Conservation (phyloP, 805 yeast genomes). For the Wickerhamomyces strasburgensis region DNA sequence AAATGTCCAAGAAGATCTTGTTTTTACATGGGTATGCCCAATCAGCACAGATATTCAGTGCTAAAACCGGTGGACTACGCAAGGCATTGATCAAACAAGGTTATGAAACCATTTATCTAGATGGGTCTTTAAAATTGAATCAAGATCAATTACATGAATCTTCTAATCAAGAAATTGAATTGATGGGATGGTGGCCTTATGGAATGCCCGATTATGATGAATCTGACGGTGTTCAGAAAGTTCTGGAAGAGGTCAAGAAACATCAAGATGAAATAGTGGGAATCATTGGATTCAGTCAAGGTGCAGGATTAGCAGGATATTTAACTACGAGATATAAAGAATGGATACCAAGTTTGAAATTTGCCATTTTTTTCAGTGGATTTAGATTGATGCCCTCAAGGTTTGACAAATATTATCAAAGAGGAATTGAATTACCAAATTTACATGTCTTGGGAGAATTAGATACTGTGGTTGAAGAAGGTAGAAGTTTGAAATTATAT, state of each 20-base stretch:
- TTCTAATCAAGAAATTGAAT: constrained; percentile 25
- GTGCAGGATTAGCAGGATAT: constrained; percentile 75
- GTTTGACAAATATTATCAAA: constrained; percentile 17
- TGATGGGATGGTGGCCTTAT: constrained; percentile 70
- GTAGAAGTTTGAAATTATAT: constrained; percentile 55
- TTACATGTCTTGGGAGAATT: constrained; percentile 82
- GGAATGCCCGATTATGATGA: constrained; percentile 27
- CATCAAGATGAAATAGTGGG: constrained; percentile 74
- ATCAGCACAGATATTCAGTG: constrained; percentile 70
- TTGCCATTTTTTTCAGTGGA: constrained; percentile 58
- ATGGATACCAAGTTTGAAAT: constrained; percentile 44
- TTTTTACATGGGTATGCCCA: constrained; percentile 92
- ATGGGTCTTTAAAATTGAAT: constrained; percentile 63
- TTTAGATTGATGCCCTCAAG: constrained; percentile 30
- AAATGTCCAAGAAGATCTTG: constrained; percentile 44
- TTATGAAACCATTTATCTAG: constrained; percentile 65
- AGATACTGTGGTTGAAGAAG: constrained; percentile 81
- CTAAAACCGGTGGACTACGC: constrained; percentile 82
- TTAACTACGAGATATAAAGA: constrained; percentile 37
- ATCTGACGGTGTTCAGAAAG: constrained; percentile 34
- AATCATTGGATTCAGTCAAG: constrained; percentile 86
- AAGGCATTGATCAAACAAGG: constrained; percentile 57
- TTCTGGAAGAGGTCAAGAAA: constrained; percentile 35
- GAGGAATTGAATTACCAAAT: constrained; percentile 30
- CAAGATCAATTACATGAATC: constrained; percentile 64